Conservation (phyloP, 306 rosid genomes). For the Erythrophleum fordii region DNA sequence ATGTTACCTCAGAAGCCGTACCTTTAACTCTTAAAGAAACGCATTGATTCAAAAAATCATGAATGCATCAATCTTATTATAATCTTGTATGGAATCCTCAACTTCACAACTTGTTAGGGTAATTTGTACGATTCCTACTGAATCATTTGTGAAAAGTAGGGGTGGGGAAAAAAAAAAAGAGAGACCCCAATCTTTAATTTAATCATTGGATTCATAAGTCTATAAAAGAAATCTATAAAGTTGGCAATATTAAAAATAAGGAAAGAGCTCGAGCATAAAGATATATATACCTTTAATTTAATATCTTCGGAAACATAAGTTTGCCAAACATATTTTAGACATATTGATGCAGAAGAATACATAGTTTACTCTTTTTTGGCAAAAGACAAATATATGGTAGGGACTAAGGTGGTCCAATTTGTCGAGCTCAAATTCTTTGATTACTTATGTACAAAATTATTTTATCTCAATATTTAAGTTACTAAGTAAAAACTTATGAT, state of each 20-base stretch:
- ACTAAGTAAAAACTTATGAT: not conserved
- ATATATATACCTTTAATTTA: not conserved
- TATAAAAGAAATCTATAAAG: constrained; percentile 3
- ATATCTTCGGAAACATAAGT: not conserved
- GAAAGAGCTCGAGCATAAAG: not conserved
- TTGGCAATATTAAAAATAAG: not conserved
- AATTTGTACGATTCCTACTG: not conserved
- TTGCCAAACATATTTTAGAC: constrained; percentile 12
- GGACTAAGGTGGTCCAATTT: not conserved
- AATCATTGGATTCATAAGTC: not conserved
- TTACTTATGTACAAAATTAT: not conserved
- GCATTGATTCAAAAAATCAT: constrained; percentile 24
- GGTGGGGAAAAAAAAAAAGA: too few relatives aligned
- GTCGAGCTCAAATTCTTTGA: not conserved
- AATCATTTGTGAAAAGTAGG: constrained; percentile 24
- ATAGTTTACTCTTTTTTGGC: constrained; percentile 9
- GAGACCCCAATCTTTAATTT: not conserved
- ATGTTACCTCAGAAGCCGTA: constrained; percentile 20
- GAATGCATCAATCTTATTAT: not conserved
- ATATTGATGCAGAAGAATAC: not conserved
- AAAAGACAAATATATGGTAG: constrained; percentile 7
- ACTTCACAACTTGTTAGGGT: constrained; percentile 27
- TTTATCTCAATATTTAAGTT: not conserved
- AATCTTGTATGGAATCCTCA: not conserved
- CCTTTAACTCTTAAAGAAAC: constrained; percentile 38